Percentiles rank a stretch among this genome's conserved stretches.
These are phyloP conservation scores for Chaetomium sp. DNA, from an alignment of 2,329 filamentous ascomycete species.

Conservation along the genomic window DNA sequence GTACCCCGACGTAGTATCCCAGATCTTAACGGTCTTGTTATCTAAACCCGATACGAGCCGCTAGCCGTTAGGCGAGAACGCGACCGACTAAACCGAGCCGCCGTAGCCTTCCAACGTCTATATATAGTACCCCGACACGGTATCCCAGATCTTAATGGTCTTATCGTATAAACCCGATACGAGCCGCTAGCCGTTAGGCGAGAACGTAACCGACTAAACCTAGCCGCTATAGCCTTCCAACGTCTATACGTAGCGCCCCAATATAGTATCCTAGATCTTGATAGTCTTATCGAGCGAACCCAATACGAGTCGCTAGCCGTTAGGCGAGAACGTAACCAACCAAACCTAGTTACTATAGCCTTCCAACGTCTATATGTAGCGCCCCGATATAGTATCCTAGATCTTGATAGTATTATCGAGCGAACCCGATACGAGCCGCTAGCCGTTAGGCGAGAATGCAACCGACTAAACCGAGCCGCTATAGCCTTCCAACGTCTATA, in stretches of 20 bases:
- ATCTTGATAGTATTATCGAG: neutral
- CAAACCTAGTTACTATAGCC: slow-evolving; percentile 18
- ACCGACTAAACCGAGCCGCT: slow-evolving; percentile 19
- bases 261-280: neutral
- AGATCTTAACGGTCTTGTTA: too few relatives aligned
- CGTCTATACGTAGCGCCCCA: slow-evolving; percentile 5
- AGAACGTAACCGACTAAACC: too few relatives aligned
- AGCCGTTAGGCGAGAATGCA: slow-evolving; percentile 17
- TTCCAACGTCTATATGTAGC: slow-evolving; percentile 7
- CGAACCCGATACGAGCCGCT: slow-evolving; percentile 17
- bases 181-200: too few relatives aligned
- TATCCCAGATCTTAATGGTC: too few relatives aligned
- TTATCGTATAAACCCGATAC: too few relatives aligned
- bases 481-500: slow-evolving; percentile 15
- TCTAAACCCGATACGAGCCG: too few relatives aligned
- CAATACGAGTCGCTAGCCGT: slow-evolving; percentile 18
- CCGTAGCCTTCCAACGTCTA: too few relatives aligned
- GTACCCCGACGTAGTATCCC: too few relatives aligned
- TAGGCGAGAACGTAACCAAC: slow-evolving; percentile 24
- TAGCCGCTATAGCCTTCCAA: too few relatives aligned
- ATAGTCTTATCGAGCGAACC: slow-evolving; percentile 6
- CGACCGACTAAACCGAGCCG: too few relatives aligned
- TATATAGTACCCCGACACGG: too few relatives aligned
- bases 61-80: too few relatives aligned
- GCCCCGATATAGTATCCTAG: neutral